Evolutionary conservation across 2,329 filamentous ascomycete species (phyloP), one percentile per base, ranked within the genome.

Genomic region (Aspergillus thermomutatus): DNA sequence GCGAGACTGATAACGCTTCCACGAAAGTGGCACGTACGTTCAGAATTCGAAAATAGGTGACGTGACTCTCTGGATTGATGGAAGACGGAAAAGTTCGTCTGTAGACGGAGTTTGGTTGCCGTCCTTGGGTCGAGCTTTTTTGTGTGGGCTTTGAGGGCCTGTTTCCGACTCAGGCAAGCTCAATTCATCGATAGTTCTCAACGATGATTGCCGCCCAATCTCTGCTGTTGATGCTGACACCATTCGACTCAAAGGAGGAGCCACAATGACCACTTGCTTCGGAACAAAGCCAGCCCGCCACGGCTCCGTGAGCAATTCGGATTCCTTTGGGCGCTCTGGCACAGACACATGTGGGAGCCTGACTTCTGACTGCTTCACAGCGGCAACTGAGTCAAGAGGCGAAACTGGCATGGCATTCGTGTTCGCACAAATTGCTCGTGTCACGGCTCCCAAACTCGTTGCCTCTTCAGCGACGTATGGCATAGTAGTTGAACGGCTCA

Each of bases 401-500:
- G 28, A 25, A 2, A 37, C 26, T 34, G 54, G 52, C 47, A 49
- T 26, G 40, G 50, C 53, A 50, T 50, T 52, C 50, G 56, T 57
- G 50, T 43, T 53, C 47, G 57, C 52, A 28, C 56, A 56, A 49
- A 55, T 53, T 19, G 61, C 61, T 2, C 57, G 56, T 25, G 58
- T 59, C 25, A 64, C 57, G 5, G 50, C 53, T 10, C 53, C 55
- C 19, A 54, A 56, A 7, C 53, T 23, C 23, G 6, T 23, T 14
- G 43, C 51, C 23, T 67, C 57, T 41, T 65, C 63, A 25, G 68
- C 56, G 19, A 65, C 50, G 28, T 65, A 68, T 4, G 63, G 54
- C 19, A 66, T 41, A 19, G 66, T 67, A 8, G 66, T 64, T 25
- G 71, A 65, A 14, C 57, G 56, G 23, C 63, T 68, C 9, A 62